Percentiles rank a stretch among this genome's conserved stretches.
These are phyloP conservation scores for Pseudocercospora macadamiae DNA, from an alignment of 2,329 filamentous ascomycete species.

Conservation along the genomic window DNA sequence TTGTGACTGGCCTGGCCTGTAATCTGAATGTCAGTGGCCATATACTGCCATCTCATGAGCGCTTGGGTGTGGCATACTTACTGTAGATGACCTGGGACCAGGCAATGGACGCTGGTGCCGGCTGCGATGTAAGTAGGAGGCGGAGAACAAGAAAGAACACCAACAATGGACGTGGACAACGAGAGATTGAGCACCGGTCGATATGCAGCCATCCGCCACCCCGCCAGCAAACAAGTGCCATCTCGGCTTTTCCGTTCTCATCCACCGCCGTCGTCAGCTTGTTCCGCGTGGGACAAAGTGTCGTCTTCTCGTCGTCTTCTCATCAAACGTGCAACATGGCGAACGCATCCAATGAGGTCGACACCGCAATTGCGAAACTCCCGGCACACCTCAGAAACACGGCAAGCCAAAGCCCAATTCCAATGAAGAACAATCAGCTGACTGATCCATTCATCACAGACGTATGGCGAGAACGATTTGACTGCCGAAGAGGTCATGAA, in stretches of 20 bases:
- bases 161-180: background rate
- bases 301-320: background rate
- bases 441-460: background rate
- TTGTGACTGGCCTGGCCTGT: too few species aligned
- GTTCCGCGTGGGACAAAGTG: too few species aligned
- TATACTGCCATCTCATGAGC: too few species aligned
- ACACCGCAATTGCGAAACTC: background rate
- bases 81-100: background rate
- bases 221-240: background rate
- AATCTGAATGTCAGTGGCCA: too few species aligned
- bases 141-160: background rate
- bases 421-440: background rate
- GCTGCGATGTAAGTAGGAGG: background rate
- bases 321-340: background rate
- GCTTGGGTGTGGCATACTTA: too few species aligned
- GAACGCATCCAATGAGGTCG: background rate
- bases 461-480: background rate
- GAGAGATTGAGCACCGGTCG: background rate
- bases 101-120: too few species aligned
- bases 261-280: background rate
- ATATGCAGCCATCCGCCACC: background rate
- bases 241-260: background rate
- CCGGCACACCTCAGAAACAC: background rate
- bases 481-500: background rate
- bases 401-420: background rate